Base-by-base conservation (phyloP, 441 rosid species). In the Omphalea diandra region DNA sequence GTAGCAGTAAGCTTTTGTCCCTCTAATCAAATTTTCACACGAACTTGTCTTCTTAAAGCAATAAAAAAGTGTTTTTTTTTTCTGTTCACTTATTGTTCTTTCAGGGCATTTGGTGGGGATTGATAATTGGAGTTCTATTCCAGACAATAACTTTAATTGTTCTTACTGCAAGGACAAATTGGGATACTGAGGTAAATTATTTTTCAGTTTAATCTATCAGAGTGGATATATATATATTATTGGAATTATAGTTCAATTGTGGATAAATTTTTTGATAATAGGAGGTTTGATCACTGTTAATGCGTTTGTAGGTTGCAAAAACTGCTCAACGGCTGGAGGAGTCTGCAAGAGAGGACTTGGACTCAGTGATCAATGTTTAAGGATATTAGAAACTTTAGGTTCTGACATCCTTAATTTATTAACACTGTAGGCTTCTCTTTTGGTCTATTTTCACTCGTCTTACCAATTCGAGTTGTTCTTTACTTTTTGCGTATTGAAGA, bases 81-180 rank as follows among this genome's bases (percentile, higher is more conserved):
- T 22, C n/a, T n/a, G n/a, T 40, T 0, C 7, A 14, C 63, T 22
- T 7, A 20, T 27, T n/a, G n/a, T n/a, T n/a, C n/a, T 57, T 65
- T 60, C 86, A 94, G 97, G 98, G 98, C 22, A 91, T 94, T 62
- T 91, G 98, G 98, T 94, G 89, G 95, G 98, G 97, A 9, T 82
- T 94, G 90, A 81, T 94, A 24, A 69, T 81, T 24, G 98, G 98
- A 69, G 97, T 91, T 62, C 32, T 84, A 40, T 83, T 88, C 59
- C 98, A 94, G 67, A 90, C 98, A 31, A 17, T 56, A 27, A 82
- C 93, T 64, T 78, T 94, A 49, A 76, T 88, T 33, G 71, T 91
- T 68, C 78, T 94, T 29, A 94, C 98, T 14, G 90, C 88, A 26
- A 87, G 86, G 79, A 91, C 97, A 53, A 85, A 91, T 38, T 94